Percentiles rank a stretch among this genome's conserved stretches.
Evolutionary conservation across 1,284 basidiomycete genomes (phyloP).

Genomic region (Quambalaria eucalypti): DNA sequence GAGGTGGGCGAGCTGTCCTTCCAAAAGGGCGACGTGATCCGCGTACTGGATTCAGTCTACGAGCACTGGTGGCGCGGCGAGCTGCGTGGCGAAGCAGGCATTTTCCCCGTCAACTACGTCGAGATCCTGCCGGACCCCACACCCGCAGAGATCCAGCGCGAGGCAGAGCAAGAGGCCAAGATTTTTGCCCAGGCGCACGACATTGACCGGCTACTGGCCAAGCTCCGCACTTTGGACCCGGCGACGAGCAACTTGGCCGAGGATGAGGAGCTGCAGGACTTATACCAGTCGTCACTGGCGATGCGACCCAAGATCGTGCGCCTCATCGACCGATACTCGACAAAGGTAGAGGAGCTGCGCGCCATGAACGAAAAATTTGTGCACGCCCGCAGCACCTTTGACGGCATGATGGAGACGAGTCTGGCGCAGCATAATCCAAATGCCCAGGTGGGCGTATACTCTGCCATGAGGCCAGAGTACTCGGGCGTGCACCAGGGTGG

Average conservation of each 20-base stretch:
- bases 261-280: conserved; percentile 76
- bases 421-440: conserved; percentile 58
- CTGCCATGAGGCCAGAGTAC: conserved; percentile 5
- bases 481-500: conserved; percentile 44
- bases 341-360: conserved; percentile 57
- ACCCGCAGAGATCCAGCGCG: conserved; percentile 65
- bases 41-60: conserved; percentile 88
- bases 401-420: conserved; percentile 82
- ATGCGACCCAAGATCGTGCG: conserved; percentile 89
- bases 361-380: conserved; percentile 83
- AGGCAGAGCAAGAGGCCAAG: conserved; percentile 78
- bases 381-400: conserved; percentile 70
- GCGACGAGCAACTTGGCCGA: conserved; percentile 76
- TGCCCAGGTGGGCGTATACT: conserved; percentile 10
- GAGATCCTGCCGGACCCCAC: conserved; percentile 83
- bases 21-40: conserved; percentile 86
- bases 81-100: conserved; percentile 80
- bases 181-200: conserved; percentile 75
- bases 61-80: conserved; percentile 99
- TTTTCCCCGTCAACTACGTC: conserved; percentile 97
- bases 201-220: conserved; percentile 75
- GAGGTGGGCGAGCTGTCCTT: conserved; percentile 88
- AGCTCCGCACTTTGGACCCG: conserved; percentile 66
- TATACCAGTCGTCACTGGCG: conserved; percentile 80
- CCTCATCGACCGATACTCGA: conserved; percentile 81